Evolutionary conservation across 495 filamentous ascomycete species (phyloP).

Genomic region (Coniosporium apollinis): DNA sequence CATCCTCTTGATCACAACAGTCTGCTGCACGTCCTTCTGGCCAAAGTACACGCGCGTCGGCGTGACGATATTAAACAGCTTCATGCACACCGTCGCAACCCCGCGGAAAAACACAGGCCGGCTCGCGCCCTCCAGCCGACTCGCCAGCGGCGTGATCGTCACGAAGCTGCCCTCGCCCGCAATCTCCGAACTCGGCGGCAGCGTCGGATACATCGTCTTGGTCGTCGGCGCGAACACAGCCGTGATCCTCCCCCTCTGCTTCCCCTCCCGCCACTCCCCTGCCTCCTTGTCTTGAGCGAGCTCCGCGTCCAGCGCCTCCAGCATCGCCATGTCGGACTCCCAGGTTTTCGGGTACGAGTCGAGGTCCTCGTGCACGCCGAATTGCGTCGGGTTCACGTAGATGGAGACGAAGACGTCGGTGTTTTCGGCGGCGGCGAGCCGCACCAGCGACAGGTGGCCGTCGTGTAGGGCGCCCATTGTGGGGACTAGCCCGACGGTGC

Average conservation of each 20-base stretch:
- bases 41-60: constrained; percentile 90
- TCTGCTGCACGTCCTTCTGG: constrained; percentile 96
- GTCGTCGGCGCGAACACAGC: constrained; percentile 78
- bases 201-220: constrained; percentile 67
- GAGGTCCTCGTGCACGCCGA: constrained; percentile 79
- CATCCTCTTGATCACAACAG: constrained; percentile 72
- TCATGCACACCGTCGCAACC: constrained; percentile 93
- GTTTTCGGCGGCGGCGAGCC: constrained; percentile 69
- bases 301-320: constrained; percentile 53
- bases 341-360: constrained; percentile 82
- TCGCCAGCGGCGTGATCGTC: constrained; percentile 70
- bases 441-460: constrained; percentile 77
- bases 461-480: constrained; percentile 95
- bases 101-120: constrained; percentile 94
- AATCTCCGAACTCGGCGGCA: constrained; percentile 63
- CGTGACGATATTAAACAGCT: constrained; percentile 82
- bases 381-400: constrained; percentile 94
- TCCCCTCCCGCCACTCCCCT: no score
- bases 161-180: constrained; percentile 68
- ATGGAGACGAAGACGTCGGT: constrained; percentile 74
- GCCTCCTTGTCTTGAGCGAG: constrained; percentile 31
- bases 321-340: constrained; percentile 49
- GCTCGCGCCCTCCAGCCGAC: constrained; percentile 64
- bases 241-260: no score
- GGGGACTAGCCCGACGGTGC: constrained; percentile 73